Evolutionary conservation across 768 basidiomycete species (phyloP).

Genomic region (Suillus lakei): DNA sequence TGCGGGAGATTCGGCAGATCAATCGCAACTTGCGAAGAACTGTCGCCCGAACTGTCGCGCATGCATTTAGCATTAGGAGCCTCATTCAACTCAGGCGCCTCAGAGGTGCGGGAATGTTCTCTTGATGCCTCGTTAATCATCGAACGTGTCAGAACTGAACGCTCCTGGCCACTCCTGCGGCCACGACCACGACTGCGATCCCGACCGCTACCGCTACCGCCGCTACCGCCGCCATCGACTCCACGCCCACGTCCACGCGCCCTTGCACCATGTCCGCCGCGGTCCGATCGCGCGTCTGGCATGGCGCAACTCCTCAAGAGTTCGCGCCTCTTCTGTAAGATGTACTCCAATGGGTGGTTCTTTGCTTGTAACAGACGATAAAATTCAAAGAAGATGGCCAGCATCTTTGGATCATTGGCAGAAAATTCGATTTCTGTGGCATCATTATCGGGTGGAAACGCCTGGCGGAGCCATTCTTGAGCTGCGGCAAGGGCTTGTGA

Average conservation of each 20-base stretch:
- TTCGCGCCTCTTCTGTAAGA: neutral
- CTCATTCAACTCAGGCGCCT: neutral
- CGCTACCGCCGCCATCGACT: neutral
- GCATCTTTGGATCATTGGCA: conserved; percentile 7
- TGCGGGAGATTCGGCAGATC: neutral
- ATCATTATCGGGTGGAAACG: conserved; percentile 9
- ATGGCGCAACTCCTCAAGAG: neutral
- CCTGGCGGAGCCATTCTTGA: conserved; percentile 19
- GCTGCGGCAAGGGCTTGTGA: conserved; percentile 16
- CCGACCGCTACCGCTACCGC: neutral
- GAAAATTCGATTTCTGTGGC: conserved; percentile 3
- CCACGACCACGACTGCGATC: neutral
- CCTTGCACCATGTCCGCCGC: neutral
- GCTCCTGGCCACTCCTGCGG: neutral
- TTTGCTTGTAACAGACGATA: neutral
- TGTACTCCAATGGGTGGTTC: neutral
- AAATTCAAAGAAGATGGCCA: conserved; percentile 27
- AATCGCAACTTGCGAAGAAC: neutral
- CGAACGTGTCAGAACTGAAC: too few relatives aligned
- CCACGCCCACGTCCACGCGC: too few relatives aligned
- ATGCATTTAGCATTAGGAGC: neutral
- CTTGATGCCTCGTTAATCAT: too few relatives aligned
- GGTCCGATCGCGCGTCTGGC: neutral
- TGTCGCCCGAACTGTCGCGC: neutral
- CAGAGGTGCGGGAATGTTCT: neutral